Percentiles rank a stretch among this genome's conserved stretches.
Evolutionary conservation across 148 eudicot species (phyloP).

Genomic region (Rhododendron kiyosumense): DNA sequence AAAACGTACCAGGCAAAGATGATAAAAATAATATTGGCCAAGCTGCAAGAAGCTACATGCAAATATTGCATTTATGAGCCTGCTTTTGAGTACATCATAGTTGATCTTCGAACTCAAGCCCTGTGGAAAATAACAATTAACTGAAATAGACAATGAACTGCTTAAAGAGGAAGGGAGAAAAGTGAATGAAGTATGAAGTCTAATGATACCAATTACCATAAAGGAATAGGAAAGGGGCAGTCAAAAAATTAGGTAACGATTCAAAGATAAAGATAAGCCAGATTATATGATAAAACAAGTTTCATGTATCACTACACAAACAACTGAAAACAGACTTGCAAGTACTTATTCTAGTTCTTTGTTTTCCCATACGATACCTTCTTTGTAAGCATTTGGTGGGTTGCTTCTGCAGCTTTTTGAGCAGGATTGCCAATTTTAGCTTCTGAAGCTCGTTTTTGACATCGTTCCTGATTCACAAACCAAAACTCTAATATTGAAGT

Average conservation of each 20-base stretch:
- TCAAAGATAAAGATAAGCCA: neutral
- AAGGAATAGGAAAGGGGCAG: neutral
- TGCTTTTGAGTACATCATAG: conserved; percentile 23
- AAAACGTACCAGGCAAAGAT: too few species aligned
- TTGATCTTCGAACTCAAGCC: conserved; percentile 44
- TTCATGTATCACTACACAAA: neutral
- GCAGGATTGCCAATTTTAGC: conserved; percentile 15
- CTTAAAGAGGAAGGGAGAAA: neutral
- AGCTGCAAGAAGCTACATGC: too few species aligned
- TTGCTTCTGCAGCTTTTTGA: conserved; percentile 49
- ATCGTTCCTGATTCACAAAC: too few species aligned
- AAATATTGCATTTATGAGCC: too few species aligned
- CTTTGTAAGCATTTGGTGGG: conserved; percentile 32
- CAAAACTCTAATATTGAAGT: too few species aligned
- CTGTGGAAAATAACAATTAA: conserved; percentile 12
- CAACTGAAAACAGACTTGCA: neutral
- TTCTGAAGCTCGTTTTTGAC: conserved; percentile 15
- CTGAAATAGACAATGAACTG: neutral
- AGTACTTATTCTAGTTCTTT: neutral
- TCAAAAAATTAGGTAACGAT: neutral
- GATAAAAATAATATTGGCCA: too few species aligned
- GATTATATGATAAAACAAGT: neutral
- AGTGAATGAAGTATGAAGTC: neutral
- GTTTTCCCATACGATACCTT: conserved; percentile 20
- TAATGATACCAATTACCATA: neutral